A percentile compares a stretch with the other conserved stretches of the same genome.
phyloP scores from a whole-genome alignment of 2,329 filamentous ascomycete genomes.

The Cladosporium sp. region DNA sequence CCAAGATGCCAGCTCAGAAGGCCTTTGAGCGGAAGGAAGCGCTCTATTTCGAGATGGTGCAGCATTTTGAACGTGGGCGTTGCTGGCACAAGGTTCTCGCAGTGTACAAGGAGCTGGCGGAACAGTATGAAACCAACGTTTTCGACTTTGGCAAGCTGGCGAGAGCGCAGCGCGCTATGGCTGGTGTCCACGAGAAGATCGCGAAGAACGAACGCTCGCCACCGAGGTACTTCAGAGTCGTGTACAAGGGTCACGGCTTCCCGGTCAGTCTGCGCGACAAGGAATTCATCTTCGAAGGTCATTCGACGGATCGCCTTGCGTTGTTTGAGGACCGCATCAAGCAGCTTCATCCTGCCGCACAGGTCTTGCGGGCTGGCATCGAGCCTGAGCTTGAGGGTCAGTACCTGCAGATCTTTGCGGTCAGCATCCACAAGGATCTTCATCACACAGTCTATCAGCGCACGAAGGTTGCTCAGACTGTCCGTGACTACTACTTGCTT shows the following conservation, averaged over 20 bases:
- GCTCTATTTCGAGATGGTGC: slow-evolving; percentile 91
- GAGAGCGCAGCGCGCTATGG: slow-evolving; percentile 81
- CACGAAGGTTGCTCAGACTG: slow-evolving; percentile 71
- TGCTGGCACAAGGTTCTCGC: slow-evolving; percentile 84
- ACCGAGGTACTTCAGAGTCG: slow-evolving; percentile 85
- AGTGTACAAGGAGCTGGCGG: slow-evolving; percentile 82
- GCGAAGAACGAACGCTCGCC: slow-evolving; percentile 71
- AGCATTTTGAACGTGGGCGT: slow-evolving; percentile 87
- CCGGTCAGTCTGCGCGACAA: slow-evolving; percentile 76
- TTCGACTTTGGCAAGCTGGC: slow-evolving; percentile 93
- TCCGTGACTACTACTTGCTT: slow-evolving; percentile 79
- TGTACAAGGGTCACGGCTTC: slow-evolving; percentile 85
- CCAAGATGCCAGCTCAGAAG: slow-evolving; percentile 72
- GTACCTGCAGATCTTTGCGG: slow-evolving; percentile 73
- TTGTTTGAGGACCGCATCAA: slow-evolving; percentile 89
- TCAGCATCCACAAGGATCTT: slow-evolving; percentile 77
- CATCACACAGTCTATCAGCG: slow-evolving; percentile 80
- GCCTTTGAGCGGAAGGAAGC: slow-evolving; percentile 89
- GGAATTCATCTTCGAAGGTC: slow-evolving; percentile 85
- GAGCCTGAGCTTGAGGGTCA: slow-evolving; percentile 80
- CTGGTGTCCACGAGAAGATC: slow-evolving; percentile 83
- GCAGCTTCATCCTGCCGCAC: slow-evolving; percentile 78
- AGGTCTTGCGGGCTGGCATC: slow-evolving; percentile 65
- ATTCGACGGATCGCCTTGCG: slow-evolving; percentile 66
- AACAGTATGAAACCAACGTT: slow-evolving; percentile 82